Evolutionary conservation across 192 early-diverging fungal species (phyloP), one percentile per base, ranked within the genome.

Genomic region (Podila horticola): DNA sequence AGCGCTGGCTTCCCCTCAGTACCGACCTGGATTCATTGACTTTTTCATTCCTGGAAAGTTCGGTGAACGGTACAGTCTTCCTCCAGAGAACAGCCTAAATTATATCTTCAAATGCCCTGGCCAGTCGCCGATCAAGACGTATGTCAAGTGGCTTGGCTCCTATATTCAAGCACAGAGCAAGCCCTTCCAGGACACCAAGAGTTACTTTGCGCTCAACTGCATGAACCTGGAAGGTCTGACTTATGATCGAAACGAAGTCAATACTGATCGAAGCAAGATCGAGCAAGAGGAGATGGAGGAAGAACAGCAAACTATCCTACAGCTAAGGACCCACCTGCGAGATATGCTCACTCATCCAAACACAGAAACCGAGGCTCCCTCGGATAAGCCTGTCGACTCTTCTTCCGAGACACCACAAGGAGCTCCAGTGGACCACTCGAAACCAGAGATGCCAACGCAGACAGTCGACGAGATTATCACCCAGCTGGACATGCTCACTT

Each of bases 21-120:
- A 72, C n/a, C 55, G 69, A 12, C 22, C 64, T 13, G 65, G 64
- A 9, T 33, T 12, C 12, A 26, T 20, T 7, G 69, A 72, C 28
- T 71, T 45, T 57, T 79, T 72, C 49, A 58, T 72, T 13, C 58
- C 48, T 26, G 75, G 75, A 41, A 72, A 71, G 33, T 71, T 79
- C 33, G 60, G 64, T 31, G 51, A 71, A 28, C 33, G 69, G 26
- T 67, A 65, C 50, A 67, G 38, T 19, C 38, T 67, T 0, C 75
- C 75, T 1, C 36, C 33, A 19, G 65, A 71, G 24, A 31, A 24
- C 1, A 62, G 59, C 1, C 59, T 79, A 3, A 12, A 2, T 4
- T 71, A 62, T 57, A 6, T 33, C 6, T 72, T 79, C 24, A 62
- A 58, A 0, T 79, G 75, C 11, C 68, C 67, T 1, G 63, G 64